A percentile compares a stretch with the other conserved stretches of the same genome.
phyloP scores from a whole-genome alignment of 2,329 filamentous ascomycete species.

The Diplocarpon mali region DNA sequence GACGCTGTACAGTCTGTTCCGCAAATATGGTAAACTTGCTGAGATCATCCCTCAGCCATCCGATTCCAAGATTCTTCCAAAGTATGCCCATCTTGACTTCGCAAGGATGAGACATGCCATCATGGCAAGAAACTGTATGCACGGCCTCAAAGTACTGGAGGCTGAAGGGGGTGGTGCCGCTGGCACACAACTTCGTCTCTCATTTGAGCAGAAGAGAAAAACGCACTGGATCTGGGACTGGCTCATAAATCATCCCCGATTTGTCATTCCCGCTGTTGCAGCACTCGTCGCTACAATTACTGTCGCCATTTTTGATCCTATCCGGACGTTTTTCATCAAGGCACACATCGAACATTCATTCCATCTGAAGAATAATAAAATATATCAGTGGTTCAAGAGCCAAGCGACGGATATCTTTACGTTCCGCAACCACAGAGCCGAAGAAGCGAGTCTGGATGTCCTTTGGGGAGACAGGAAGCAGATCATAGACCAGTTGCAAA shows the following conservation, averaged over 20 bases:
- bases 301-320: constrained; percentile 85
- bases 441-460: constrained; percentile 61
- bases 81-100: constrained; percentile 73
- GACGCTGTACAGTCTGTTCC: constrained; percentile 74
- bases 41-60: constrained; percentile 75
- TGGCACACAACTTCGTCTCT: constrained; percentile 69
- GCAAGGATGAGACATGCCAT: constrained; percentile 37
- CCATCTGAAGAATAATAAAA: constrained; percentile 57
- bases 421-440: constrained; percentile 43
- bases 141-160: constrained; percentile 65
- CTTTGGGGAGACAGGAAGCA: constrained; percentile 79
- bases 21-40: constrained; percentile 79
- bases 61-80: constrained; percentile 76
- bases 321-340: constrained; percentile 87
- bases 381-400: constrained; percentile 73
- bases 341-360: constrained; percentile 72
- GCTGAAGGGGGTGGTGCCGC: constrained; percentile 60
- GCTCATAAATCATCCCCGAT: constrained; percentile 74
- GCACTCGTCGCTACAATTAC: constrained; percentile 74
- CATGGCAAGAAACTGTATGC: constrained; percentile 51
- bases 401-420: constrained; percentile 57
- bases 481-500: constrained; percentile 70
- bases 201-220: constrained; percentile 72
- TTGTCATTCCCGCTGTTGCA: constrained; percentile 74
- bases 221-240: constrained; percentile 75